Percentiles rank a stretch among this genome's conserved stretches.
phyloP scores from a whole-genome alignment of 352 stramenopile genomes.

The Phytophthora brassicae region DNA sequence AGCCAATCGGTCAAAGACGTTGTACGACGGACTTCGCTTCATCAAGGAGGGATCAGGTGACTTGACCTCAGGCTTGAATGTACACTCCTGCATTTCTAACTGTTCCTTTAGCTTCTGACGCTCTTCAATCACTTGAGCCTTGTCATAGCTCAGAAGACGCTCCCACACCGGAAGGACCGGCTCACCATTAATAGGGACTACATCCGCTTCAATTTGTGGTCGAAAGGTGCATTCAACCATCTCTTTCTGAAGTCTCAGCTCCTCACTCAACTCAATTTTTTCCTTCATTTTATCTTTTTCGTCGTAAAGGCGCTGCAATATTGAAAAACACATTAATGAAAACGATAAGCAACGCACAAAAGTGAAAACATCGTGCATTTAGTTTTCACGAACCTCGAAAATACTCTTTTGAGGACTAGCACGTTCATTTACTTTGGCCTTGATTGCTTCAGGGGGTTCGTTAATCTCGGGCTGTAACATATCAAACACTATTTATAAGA shows the following conservation, averaged over 20 bases:
- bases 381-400: conserved; percentile 65
- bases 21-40: conserved; percentile 37
- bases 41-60: conserved; percentile 45
- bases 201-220: conserved; percentile 57
- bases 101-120: conserved; percentile 72
- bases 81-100: conserved; percentile 74
- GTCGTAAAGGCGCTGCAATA: conserved; percentile 71
- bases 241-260: conserved; percentile 71
- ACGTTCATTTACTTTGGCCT: conserved; percentile 59
- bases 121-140: conserved; percentile 78
- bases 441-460: conserved; percentile 52
- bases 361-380: conserved; percentile 17
- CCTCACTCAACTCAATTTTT: conserved; percentile 72
- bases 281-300: conserved; percentile 81
- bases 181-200: conserved; percentile 32
- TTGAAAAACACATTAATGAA: neutral
- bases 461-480: conserved; percentile 56
- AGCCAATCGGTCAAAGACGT: conserved; percentile 50
- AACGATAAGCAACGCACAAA: conserved; percentile 22
- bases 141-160: conserved; percentile 72
- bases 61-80: conserved; percentile 82
- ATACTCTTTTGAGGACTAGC: conserved; percentile 69
- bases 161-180: conserved; percentile 68
- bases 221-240: conserved; percentile 82
- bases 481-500: conserved; percentile 17